A percentile compares a stretch with the other conserved stretches of the same genome.
phyloP scores from a whole-genome alignment of 2,329 filamentous ascomycete genomes.

The Onygenales sp. region DNA sequence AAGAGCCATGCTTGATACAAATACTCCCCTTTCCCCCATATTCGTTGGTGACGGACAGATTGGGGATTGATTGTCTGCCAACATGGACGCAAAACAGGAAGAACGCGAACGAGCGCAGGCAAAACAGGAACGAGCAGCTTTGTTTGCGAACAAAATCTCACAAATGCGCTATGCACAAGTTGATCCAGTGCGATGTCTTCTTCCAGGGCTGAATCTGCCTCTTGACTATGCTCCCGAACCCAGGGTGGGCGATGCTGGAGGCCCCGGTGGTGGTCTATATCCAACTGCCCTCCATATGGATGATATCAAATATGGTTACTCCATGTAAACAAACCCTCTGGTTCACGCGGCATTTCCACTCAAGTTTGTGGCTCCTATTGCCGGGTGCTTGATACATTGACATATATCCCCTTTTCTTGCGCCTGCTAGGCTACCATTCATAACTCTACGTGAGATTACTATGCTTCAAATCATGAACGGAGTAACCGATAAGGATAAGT shows the following conservation, averaged over 20 bases:
- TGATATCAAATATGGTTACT: neutral
- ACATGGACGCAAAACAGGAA: too few species aligned
- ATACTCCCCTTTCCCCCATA: too few species aligned
- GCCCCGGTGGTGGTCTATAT: neutral
- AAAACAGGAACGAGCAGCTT: too few species aligned
- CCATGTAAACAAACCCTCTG: neutral
- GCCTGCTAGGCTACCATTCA: neutral
- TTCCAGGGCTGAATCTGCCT: neutral
- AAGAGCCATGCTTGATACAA: too few species aligned
- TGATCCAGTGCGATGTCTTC: neutral
- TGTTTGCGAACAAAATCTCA: too few species aligned
- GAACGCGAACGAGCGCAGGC: too few species aligned
- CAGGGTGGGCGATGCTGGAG: neutral
- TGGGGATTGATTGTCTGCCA: too few species aligned
- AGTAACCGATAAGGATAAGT: slow-evolving; percentile 34
- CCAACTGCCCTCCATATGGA: neutral
- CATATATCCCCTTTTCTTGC: too few species aligned
- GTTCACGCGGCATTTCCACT: too few species aligned
- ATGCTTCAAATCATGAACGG: slow-evolving; percentile 34
- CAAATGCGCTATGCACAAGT: neutral
- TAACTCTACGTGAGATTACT: slow-evolving; percentile 24
- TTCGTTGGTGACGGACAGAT: too few species aligned
- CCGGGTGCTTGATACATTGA: slow-evolving; percentile 1
- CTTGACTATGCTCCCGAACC: neutral
- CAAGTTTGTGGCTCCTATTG: neutral